Evolutionary conservation across 2,329 filamentous ascomycete species (phyloP).

Genomic region (Claviceps pusilla): DNA sequence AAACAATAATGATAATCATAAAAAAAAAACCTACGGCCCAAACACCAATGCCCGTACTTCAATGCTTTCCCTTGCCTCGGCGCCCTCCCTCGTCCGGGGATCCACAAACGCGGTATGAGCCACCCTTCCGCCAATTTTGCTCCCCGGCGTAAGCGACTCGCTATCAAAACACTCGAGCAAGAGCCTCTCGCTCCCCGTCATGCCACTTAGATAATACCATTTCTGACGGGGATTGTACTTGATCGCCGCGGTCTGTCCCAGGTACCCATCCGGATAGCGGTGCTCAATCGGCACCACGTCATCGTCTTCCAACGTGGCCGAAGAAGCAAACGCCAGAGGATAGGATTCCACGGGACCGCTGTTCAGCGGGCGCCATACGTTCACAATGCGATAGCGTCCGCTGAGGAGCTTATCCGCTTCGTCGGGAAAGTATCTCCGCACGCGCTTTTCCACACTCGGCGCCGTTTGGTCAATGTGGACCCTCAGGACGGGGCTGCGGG

Average conservation of each 20-base stretch:
- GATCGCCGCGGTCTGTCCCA: constrained; percentile 33
- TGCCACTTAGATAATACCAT: constrained; percentile 38
- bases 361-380: constrained; percentile 36
- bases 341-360: constrained; percentile 31
- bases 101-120: too few relatives aligned
- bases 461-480: constrained; percentile 46
- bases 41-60: constrained; percentile 38
- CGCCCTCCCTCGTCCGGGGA: constrained; percentile 11
- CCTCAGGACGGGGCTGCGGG: constrained; percentile 26
- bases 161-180: constrained; percentile 49
- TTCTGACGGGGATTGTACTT: constrained; percentile 25
- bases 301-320: constrained; percentile 30
- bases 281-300: constrained; percentile 34
- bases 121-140: constrained; percentile 25
- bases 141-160: constrained; percentile 30
- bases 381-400: constrained; percentile 36
- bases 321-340: constrained; percentile 38
- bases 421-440: constrained; percentile 25
- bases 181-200: constrained; percentile 37
- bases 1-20: too few relatives aligned
- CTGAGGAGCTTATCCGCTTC: constrained; percentile 27
- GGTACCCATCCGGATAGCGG: constrained; percentile 32
- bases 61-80: constrained; percentile 42
- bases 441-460: constrained; percentile 26
- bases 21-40: neutral